Percentiles rank a stretch among this genome's conserved stretches.
Conservation (phyloP, 306 rosid species). For the Astragalus glycyphyllos region DNA sequence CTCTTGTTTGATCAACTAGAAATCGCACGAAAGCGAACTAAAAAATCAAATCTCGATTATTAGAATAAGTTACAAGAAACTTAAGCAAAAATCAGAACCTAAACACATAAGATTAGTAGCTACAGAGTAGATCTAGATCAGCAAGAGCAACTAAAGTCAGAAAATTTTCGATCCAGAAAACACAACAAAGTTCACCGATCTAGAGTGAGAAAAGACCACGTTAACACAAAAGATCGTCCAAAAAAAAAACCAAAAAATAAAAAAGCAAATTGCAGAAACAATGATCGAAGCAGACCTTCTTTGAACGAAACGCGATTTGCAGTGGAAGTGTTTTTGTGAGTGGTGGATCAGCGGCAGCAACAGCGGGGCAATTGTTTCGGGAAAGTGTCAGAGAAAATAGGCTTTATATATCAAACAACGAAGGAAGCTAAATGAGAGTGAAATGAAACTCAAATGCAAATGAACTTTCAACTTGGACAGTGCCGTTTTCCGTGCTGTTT, state of each 20-base stretch:
- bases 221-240: background rate
- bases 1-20: background rate
- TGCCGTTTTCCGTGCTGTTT: constrained; percentile 29
- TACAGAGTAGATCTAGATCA: constrained; percentile 47
- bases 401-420: constrained; percentile 44
- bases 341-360: constrained; percentile 25
- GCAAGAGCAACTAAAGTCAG: constrained; percentile 29
- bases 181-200: constrained; percentile 33
- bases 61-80: constrained; percentile 18
- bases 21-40: background rate
- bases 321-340: background rate
- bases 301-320: constrained; percentile 15
- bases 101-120: background rate
- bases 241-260: constrained; percentile 1
- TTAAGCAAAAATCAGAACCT: constrained; percentile 22
- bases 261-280: constrained; percentile 2
- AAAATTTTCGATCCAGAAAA: constrained; percentile 32
- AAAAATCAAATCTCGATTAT: constrained; percentile 30
- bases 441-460: constrained; percentile 56
- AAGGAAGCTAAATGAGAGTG: constrained; percentile 43
- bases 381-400: constrained; percentile 20
- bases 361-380: constrained; percentile 12
- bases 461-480: constrained; percentile 24
- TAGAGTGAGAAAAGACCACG: background rate
- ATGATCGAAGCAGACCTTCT: constrained; percentile 43